These are phyloP conservation scores for Fragaria ananassa DNA, from an alignment of 306 rosid species.

Conservation along the genomic window DNA sequence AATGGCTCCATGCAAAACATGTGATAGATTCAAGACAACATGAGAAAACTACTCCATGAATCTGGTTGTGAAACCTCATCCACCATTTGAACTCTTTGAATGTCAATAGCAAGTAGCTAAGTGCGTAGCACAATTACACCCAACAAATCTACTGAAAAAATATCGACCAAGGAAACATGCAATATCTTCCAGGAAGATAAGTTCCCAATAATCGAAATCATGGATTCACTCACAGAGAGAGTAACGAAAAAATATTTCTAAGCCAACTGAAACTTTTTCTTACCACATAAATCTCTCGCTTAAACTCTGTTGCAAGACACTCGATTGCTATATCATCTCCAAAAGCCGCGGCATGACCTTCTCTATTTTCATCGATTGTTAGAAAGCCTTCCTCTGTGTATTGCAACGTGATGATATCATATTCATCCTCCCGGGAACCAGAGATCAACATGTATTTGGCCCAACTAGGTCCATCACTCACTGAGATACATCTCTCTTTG, in stretches of 20 bases:
- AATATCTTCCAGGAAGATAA: neutral
- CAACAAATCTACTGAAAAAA: neutral
- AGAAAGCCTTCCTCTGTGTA: conserved; percentile 91
- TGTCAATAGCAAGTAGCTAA: neutral
- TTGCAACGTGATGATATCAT: conserved; percentile 90
- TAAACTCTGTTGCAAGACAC: conserved; percentile 95
- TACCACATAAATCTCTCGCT: conserved; percentile 93
- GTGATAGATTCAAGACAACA: conserved; percentile 1
- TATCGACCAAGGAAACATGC: neutral
- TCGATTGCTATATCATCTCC: conserved; percentile 99
- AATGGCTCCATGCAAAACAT: neutral
- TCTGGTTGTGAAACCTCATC: neutral
- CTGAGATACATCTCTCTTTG: conserved; percentile 82
- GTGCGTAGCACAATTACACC: neutral
- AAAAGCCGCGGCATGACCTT: conserved; percentile 93
- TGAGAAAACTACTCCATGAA: neutral
- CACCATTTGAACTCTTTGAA: neutral
- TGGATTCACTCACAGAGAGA: neutral
- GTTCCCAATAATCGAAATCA: neutral
- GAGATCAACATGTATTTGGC: conserved; percentile 94
- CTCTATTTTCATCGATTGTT: conserved; percentile 80
- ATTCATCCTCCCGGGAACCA: conserved; percentile 76
- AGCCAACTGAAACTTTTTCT: conserved; percentile 26
- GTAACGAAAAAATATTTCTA: neutral
- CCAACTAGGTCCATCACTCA: conserved; percentile 84